Base-by-base conservation (phyloP, 2,329 filamentous ascomycete genomes). In the Apiospora hydei region DNA sequence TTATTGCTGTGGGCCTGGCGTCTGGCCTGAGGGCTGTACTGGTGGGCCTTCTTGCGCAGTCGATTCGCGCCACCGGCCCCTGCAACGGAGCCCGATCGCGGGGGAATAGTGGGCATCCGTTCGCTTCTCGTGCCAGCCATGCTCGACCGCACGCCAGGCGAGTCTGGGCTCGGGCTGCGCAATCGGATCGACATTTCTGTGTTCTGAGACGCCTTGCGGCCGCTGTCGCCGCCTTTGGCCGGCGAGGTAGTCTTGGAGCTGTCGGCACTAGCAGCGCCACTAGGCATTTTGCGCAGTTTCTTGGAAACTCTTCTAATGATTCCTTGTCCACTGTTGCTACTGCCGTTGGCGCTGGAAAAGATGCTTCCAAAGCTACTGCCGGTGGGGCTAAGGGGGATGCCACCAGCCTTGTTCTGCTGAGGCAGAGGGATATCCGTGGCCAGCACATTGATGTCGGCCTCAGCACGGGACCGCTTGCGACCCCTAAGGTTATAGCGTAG, bases 261-360 rank as follows among this genome's bases (percentile, higher is more conserved):
- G 46, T 69, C 68, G 68, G 34, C 49, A 24, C n/a, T 51, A 51
- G 46, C 49, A 41, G 46, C 49, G 34, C 68, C n/a, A 57, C 68
- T 81, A 44, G 73, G 87, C 82, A 73, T 86, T 80, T 87, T 87
- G 71, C 88, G 86, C 68, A 89, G 81, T 78, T 88, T 89, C 83
- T 88, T 88, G 71, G 83, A 82, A 30, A 84, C 81, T 74, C 83
- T 84, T 76, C 75, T 78, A 74, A 68, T 61, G 49, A 73, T 34
- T 43, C 68, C 68, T 18, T 21, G 24, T 57, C 26, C 68, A 43
- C 46, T 57, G 68, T n/a, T 69, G 49, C 46, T 69, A 30, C 43
- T 69, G 47, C 44, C 13, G 77, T 78, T 66, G 77, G 74, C 41
- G 75, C 72, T 51, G 78, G 75, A 38, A 76, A 75, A 5, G 73